phyloP scores from a whole-genome alignment of 2,329 filamentous ascomycete genomes.

The Diaporthe vexans region DNA sequence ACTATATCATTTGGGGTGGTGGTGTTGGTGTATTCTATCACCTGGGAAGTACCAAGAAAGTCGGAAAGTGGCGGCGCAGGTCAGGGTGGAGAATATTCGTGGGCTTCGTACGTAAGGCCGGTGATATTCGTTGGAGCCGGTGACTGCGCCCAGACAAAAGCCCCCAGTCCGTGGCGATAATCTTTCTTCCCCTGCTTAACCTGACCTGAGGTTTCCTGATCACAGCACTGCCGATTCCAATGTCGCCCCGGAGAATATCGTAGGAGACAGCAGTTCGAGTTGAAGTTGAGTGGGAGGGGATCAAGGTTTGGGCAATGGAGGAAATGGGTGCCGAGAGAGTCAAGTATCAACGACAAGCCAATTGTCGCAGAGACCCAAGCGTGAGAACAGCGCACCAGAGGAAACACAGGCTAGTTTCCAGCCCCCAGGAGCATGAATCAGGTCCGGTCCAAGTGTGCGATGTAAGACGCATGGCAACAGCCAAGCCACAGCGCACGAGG shows the following conservation, averaged over 20 bases:
- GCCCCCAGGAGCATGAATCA: constrained; percentile 37
- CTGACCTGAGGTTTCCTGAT: constrained; percentile 10
- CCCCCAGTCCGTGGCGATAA: constrained; percentile 26
- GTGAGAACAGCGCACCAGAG: neutral
- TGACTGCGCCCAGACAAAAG: constrained; percentile 20
- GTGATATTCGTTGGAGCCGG: constrained; percentile 23
- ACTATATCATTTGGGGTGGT: constrained; percentile 34
- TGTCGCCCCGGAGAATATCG: constrained; percentile 8
- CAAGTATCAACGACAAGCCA: constrained; percentile 34
- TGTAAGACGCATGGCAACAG: constrained; percentile 36
- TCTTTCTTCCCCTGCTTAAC: neutral
- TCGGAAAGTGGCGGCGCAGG: constrained; percentile 25
- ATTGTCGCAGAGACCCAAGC: constrained; percentile 8
- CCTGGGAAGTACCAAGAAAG: constrained; percentile 25
- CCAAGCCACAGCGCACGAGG: constrained; percentile 40
- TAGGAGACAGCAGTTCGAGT: constrained; percentile 5
- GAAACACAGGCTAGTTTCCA: neutral
- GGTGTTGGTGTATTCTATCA: constrained; percentile 24
- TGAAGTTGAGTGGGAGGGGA: constrained; percentile 13
- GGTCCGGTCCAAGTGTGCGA: constrained; percentile 7
- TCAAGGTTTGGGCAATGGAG: constrained; percentile 8
- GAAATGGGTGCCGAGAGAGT: constrained; percentile 11
- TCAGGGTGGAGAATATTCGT: constrained; percentile 40
- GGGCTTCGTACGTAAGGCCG: constrained; percentile 40
- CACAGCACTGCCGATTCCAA: constrained; percentile 22